phyloP scores from a whole-genome alignment of 148 eudicot species.

The Chenopodium formosanum region DNA sequence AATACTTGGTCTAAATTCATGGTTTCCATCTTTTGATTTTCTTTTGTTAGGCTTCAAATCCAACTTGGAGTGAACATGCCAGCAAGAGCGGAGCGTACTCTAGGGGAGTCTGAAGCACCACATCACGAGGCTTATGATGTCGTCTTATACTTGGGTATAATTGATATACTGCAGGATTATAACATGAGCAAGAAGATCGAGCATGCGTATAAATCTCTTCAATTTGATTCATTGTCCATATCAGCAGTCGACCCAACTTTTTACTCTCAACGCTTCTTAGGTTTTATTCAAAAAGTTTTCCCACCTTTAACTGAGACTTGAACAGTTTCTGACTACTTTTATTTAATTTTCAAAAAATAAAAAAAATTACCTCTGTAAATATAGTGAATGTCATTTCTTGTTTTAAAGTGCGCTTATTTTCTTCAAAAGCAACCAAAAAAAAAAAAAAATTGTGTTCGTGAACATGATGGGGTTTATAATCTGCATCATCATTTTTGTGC shows the following conservation, averaged over 20 bases:
- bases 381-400: not conserved
- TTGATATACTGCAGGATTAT: constrained; percentile 92
- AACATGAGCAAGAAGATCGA: constrained; percentile 84
- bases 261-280: constrained; percentile 77
- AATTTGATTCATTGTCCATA: constrained; percentile 85
- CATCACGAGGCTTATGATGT: constrained; percentile 83
- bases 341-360: no score
- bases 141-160: constrained; percentile 86
- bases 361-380: not conserved
- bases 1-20: not conserved
- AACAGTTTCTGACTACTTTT: not conserved
- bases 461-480: not conserved
- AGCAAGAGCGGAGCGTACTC: constrained; percentile 79
- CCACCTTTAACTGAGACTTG: constrained; percentile 47
- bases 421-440: no score
- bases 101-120: constrained; percentile 41
- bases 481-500: not conserved
- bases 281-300: constrained; percentile 80
- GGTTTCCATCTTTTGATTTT: not conserved
- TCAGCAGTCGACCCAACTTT: constrained; percentile 90
- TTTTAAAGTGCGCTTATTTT: not conserved
- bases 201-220: constrained; percentile 85
- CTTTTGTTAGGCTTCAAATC: constrained; percentile 66
- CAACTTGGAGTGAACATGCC: constrained; percentile 99
- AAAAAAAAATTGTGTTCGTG: not conserved